These are phyloP conservation scores for Sarocladium oryzae DNA, from an alignment of 2,329 filamentous ascomycete species.

Conservation along the genomic window DNA sequence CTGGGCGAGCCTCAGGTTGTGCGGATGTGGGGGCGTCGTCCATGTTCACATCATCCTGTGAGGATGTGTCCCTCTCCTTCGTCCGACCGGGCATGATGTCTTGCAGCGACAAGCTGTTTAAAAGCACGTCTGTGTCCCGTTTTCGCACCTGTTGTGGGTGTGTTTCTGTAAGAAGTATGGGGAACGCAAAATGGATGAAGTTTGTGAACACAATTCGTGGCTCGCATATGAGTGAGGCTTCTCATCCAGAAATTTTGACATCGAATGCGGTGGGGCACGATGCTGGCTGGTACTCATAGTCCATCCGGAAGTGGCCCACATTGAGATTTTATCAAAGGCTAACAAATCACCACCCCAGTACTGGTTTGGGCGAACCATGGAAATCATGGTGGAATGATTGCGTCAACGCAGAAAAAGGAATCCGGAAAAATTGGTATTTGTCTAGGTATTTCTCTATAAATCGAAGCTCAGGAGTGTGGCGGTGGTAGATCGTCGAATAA, in stretches of 20 bases:
- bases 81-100: constrained; percentile 33
- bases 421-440: no score
- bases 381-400: no score
- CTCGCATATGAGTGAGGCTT: constrained; percentile 3
- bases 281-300: neutral
- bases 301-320: neutral
- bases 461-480: no score
- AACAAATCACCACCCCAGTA: neutral
- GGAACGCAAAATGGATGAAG: neutral
- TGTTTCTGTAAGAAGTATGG: no score
- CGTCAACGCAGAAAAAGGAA: no score
- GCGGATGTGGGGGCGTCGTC: constrained; percentile 36
- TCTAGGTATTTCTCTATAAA: no score
- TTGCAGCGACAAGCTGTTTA: no score
- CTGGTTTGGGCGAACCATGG: neutral
- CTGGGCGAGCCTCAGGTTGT: constrained; percentile 26
- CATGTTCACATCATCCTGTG: constrained; percentile 33
- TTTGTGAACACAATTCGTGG: neutral
- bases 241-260: constrained; percentile 9
- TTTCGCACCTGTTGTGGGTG: no score
- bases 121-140: no score
- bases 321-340: neutral
- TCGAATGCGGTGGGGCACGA: constrained; percentile 2
- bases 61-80: constrained; percentile 22
- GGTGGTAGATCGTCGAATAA: no score